Percentiles rank a stretch among this genome's conserved stretches.
These are phyloP conservation scores for Lasiosphaeria hispida DNA, from an alignment of 495 filamentous ascomycete genomes.

Conservation along the genomic window DNA sequence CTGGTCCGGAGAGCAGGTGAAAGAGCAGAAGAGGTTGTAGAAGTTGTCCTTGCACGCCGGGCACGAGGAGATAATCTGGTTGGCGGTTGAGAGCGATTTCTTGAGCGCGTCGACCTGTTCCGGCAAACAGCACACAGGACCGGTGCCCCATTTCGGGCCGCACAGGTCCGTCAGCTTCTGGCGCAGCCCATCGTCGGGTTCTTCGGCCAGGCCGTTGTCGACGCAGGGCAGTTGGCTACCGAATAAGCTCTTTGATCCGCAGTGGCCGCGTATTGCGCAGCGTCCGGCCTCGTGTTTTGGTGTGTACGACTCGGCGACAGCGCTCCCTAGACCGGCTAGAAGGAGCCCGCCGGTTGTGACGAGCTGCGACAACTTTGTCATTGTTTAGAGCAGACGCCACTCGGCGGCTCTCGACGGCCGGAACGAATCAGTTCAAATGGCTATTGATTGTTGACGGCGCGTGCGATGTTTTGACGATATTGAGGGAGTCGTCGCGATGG, in stretches of 20 bases:
- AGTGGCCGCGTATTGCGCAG: constrained; percentile 88
- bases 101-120: constrained; percentile 82
- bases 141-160: constrained; percentile 77
- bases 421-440: not conserved
- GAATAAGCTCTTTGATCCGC: constrained; percentile 85
- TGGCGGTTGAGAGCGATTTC: constrained; percentile 79
- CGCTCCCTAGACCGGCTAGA: constrained; percentile 31
- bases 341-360: constrained; percentile 37
- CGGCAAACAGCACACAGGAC: constrained; percentile 76
- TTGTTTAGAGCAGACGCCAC: constrained; percentile 25
- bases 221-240: constrained; percentile 84
- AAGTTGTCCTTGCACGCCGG: constrained; percentile 97
- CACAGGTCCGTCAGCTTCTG: constrained; percentile 81
- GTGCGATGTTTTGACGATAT: not conserved
- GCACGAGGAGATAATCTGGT: constrained; percentile 84
- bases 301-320: constrained; percentile 39
- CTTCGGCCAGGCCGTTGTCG: constrained; percentile 81
- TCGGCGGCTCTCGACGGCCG: constrained; percentile 22
- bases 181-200: constrained; percentile 65
- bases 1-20: constrained; percentile 96
- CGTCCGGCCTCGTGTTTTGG: constrained; percentile 81
- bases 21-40: constrained; percentile 95
- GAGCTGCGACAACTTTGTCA: constrained; percentile 34
- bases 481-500: too few species aligned
- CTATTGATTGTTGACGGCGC: not conserved